Conservation (phyloP, 2,329 filamentous ascomycete species). For the Neopestalotiopsis sp. region DNA sequence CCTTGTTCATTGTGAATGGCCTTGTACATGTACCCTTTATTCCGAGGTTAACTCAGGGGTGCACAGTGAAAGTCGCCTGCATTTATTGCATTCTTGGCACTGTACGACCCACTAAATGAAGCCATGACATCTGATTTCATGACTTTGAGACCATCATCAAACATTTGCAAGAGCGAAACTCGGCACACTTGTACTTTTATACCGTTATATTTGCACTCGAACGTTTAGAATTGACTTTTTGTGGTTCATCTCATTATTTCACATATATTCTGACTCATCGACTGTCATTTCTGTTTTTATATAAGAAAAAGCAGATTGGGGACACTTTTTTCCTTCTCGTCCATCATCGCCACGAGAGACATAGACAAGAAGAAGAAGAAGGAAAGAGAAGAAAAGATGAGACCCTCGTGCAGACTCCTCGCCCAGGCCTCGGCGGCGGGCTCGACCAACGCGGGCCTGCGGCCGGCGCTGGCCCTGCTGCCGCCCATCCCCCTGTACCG, state of each 20-base stretch:
- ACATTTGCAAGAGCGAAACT: not conserved
- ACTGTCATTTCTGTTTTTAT: not conserved
- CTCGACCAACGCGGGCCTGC: conserved; percentile 30
- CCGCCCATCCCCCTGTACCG: conserved; percentile 91
- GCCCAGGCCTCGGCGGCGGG: conserved; percentile 31
- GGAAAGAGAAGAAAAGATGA: conserved; percentile 26
- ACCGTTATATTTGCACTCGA: not conserved
- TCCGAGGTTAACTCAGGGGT: not conserved
- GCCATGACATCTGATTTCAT: conserved; percentile 8
- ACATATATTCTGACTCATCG: not conserved
- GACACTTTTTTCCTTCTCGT: not conserved
- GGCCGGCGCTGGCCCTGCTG: conserved; percentile 69
- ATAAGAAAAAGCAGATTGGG: not conserved
- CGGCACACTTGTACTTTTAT: not conserved
- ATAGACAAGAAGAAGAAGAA: not conserved
- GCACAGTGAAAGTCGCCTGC: not conserved
- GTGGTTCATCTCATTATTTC: not conserved
- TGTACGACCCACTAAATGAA: conserved; percentile 12
- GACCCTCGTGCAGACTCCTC: conserved; percentile 29
- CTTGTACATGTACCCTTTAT: not conserved
- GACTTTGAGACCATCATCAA: not conserved
- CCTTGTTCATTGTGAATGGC: not conserved
- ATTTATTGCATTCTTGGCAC: not conserved
- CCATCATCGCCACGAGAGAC: not conserved
- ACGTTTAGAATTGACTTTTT: not conserved